Conservation (phyloP, 164 flowering plant species). For the Vitis rotundifolia region DNA sequence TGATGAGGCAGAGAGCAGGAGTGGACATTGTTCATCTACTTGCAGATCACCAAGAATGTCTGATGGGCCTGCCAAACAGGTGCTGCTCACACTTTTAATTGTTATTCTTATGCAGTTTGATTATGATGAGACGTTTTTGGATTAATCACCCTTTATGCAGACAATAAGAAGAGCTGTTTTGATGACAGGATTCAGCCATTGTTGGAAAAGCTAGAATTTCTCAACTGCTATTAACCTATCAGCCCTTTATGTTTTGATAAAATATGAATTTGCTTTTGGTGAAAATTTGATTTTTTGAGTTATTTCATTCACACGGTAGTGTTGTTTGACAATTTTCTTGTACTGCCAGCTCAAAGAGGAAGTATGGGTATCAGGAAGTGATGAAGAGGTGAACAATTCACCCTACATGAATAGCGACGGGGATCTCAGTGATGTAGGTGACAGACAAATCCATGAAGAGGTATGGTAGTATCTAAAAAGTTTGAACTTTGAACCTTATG, state of each 20-base stretch:
- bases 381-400: constrained; percentile 82
- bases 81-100: constrained; percentile 14
- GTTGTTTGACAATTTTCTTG: not conserved
- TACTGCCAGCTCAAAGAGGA: constrained; percentile 72
- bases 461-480: constrained; percentile 24
- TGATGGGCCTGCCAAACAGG: constrained; percentile 83
- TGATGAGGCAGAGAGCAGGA: constrained; percentile 69
- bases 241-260: too few species aligned
- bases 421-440: constrained; percentile 67
- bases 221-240: too few species aligned
- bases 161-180: too few species aligned
- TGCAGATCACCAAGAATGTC: constrained; percentile 87
- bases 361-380: constrained; percentile 79
- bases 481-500: too few species aligned
- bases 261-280: too few species aligned
- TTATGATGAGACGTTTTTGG: too few species aligned
- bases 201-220: too few species aligned
- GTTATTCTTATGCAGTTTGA: too few species aligned
- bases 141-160: too few species aligned
- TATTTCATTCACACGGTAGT: not conserved
- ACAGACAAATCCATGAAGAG: constrained; percentile 62
- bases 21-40: constrained; percentile 74
- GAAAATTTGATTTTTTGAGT: not conserved
- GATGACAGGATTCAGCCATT: too few species aligned
- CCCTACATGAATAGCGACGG: constrained; percentile 72